Base-by-base conservation (phyloP, 805 yeast species). In the Saccharomycopsis fibuligera region DNA sequence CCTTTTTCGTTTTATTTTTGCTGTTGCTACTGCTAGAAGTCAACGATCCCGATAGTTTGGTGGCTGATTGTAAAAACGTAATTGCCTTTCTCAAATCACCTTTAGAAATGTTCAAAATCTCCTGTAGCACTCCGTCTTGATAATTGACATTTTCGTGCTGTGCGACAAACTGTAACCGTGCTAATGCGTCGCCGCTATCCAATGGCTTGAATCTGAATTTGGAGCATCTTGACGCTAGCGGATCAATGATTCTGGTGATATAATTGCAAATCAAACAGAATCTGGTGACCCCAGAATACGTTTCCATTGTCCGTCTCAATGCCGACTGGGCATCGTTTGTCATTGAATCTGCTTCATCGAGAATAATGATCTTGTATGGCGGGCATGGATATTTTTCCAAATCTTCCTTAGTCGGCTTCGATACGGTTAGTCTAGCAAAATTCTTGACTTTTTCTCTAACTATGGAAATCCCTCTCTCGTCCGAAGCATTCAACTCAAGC, bases 281-380 rank as follows among this genome's bases (percentile, higher is more conserved):
- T 58, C 99, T 75, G 1, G 99, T 86, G 46, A 89, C 88, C 35
- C 78, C 76, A 1, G 98, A 85, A 65, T 86, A 90, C 3, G 83
- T 86, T 62, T 88, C 96, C 90, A 86, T 86, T 1, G 96, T 91
- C 65, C 99, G 77, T 68, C 99, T 79, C 55, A 93, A 72, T 1
- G 99, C 99, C 48, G 89, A 79, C 62, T 93, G 99, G 0, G 99
- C 99, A 58, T 88, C 97, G 38, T 87, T 77, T 8, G 99, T 93
- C 97, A 93, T 93, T 10, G 96, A 87, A 64, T 93, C 97, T 0
- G 97, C 97, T 65, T 90, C 97, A 68, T 90, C 97, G 47, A 93
- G 68, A 38, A 93, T 86, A 55, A 93, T 84, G 58, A 93, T 79
- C 63, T 93, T 93, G 66, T 86, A 93, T 4, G 98, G 97, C 1